Conservation (phyloP, 495 filamentous ascomycete genomes). For the Hypoxylon perforatum region DNA sequence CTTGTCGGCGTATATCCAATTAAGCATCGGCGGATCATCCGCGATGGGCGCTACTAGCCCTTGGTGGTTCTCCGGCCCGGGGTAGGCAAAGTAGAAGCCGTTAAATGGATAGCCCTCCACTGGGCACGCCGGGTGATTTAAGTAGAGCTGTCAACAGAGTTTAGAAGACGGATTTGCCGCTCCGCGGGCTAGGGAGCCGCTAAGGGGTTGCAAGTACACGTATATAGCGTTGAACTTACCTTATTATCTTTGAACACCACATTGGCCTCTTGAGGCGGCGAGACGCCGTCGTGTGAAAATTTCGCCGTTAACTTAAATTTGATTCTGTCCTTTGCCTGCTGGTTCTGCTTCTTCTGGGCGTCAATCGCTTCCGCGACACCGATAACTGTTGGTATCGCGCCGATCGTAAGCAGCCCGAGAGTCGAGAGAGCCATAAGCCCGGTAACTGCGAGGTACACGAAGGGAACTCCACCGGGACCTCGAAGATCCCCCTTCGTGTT, state of each 20-base stretch:
- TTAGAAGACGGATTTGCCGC: conserved; percentile 12
- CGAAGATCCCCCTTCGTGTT: conserved; percentile 30
- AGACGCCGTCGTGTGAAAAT: conserved; percentile 53
- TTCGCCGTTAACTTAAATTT: conserved; percentile 61
- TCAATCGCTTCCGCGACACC: conserved; percentile 62
- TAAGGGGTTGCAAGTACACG: neutral
- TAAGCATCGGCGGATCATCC: conserved; percentile 70
- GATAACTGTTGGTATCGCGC: conserved; percentile 61
- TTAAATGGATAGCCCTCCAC: conserved; percentile 64
- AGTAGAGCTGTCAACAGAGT: conserved; percentile 51
- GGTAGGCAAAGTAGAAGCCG: conserved; percentile 71
- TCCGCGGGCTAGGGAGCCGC: neutral
- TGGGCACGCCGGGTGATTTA: conserved; percentile 58
- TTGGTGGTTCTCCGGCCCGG: conserved; percentile 63
- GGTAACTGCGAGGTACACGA: conserved; percentile 22
- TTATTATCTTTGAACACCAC: conserved; percentile 58
- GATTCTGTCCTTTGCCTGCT: conserved; percentile 61
- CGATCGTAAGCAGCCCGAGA: conserved; percentile 58
- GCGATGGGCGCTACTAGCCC: conserved; percentile 68
- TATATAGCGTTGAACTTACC: conserved; percentile 43
- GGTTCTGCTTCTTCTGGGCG: conserved; percentile 61
- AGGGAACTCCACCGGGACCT: conserved; percentile 16
- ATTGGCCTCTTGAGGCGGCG: conserved; percentile 49
- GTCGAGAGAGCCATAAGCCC: conserved; percentile 45
- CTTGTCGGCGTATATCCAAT: conserved; percentile 73